Evolutionary conservation across 2,329 filamentous ascomycete species (phyloP).

Genomic region (Sporothrix schenckii): DNA sequence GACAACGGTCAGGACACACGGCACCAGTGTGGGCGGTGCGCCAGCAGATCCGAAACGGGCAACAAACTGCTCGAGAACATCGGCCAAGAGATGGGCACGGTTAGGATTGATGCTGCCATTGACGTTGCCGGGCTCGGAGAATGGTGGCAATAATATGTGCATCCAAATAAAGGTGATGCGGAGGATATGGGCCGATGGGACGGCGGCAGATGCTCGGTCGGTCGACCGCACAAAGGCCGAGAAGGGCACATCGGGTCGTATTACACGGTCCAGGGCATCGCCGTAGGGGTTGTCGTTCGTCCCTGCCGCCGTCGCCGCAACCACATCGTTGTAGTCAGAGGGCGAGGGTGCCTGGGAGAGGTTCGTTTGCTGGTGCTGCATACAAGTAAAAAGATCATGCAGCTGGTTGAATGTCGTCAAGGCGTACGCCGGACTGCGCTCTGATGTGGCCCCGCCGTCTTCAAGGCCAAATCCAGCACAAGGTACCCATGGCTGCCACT

Average conservation of each 20-base stretch:
- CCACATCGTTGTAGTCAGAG: neutral
- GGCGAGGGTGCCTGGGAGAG: neutral
- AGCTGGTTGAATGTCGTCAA: conserved; percentile 51
- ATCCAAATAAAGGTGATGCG: conserved; percentile 29
- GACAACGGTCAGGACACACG: conserved; percentile 34
- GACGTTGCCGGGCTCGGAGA: neutral
- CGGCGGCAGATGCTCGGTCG: neutral
- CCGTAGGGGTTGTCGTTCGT: neutral
- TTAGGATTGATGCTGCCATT: neutral
- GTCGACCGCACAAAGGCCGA: neutral
- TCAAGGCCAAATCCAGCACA: conserved; percentile 46
- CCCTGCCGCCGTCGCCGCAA: neutral
- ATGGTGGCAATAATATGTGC: conserved; percentile 9
- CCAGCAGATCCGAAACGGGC: conserved; percentile 39
- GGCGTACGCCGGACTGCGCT: conserved; percentile 43
- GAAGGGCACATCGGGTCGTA: conserved; percentile 25
- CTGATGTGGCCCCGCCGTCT: conserved; percentile 25
- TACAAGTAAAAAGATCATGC: conserved; percentile 43
- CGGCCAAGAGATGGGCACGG: neutral
- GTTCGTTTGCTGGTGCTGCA: conserved; percentile 10
- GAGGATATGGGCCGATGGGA: conserved; percentile 28
- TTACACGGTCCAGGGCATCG: neutral
- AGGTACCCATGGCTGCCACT: conserved; percentile 73
- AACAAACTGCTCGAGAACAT: conserved; percentile 29
- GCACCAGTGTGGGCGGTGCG: conserved; percentile 39